A percentile compares a stretch with the other conserved stretches of the same genome.
Conservation (phyloP, 306 rosid genomes). For the Dicorynia guianensis region DNA sequence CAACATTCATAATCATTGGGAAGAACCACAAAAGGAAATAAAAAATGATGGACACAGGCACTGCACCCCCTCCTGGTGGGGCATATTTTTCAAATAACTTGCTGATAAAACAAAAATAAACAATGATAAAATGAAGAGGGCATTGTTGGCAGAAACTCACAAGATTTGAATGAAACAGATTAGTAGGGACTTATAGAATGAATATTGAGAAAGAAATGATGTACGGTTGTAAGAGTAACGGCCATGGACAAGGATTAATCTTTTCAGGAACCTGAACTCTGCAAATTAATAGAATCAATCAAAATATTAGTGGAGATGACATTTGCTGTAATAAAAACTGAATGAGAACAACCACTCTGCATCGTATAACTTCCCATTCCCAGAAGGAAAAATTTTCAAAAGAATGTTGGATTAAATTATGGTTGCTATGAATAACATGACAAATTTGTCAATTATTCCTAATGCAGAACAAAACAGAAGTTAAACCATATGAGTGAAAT, state of each 20-base stretch:
- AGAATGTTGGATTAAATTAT: conserved; percentile 33
- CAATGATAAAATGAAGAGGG: not conserved
- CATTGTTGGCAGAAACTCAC: conserved; percentile 62
- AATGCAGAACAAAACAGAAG: conserved; percentile 27
- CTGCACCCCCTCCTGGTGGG: conserved; percentile 11
- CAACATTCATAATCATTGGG: conserved; percentile 22
- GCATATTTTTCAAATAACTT: conserved; percentile 21
- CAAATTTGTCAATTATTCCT: conserved; percentile 4
- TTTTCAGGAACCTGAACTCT: conserved; percentile 92
- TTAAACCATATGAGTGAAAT: conserved; percentile 9
- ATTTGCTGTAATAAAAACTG: conserved; percentile 27
- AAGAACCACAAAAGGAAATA: conserved; percentile 1
- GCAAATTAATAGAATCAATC: conserved; percentile 55
- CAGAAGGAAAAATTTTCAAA: conserved; percentile 9
- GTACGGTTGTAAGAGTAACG: conserved; percentile 99
- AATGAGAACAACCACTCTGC: conserved; percentile 34
- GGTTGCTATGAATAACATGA: conserved; percentile 16
- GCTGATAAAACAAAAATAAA: not conserved
- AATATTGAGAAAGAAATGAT: conserved; percentile 94
- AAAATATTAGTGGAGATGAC: conserved; percentile 29
- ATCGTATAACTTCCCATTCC: conserved; percentile 21
- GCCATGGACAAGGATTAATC: conserved; percentile 97
- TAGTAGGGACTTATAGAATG: conserved; percentile 93
- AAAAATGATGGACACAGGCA: conserved; percentile 18
- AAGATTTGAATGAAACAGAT: conserved; percentile 97